Percentiles rank a stretch among this genome's conserved stretches.
phyloP scores from a whole-genome alignment of 331 rosid species.

The Phaseolus coccineus region DNA sequence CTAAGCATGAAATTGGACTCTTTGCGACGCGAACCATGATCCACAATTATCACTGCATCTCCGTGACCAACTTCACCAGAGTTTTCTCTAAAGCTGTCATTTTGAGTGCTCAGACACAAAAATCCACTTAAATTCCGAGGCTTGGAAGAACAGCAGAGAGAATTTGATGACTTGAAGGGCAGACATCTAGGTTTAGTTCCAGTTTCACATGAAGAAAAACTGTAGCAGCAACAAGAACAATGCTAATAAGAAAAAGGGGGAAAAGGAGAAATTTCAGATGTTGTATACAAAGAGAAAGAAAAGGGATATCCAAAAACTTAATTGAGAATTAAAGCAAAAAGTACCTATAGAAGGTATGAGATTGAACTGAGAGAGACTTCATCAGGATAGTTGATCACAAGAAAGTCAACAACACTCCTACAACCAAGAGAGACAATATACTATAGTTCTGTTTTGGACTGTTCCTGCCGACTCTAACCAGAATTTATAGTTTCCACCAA shows the following conservation, averaged over 20 bases:
- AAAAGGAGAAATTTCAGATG: not conserved
- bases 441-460: not conserved
- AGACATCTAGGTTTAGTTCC: constrained; percentile 48
- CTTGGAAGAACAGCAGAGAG: constrained; percentile 35
- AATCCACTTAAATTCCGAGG: constrained; percentile 38
- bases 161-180: constrained; percentile 50
- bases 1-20: constrained; percentile 91
- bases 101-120: constrained; percentile 50
- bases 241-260: not conserved
- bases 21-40: constrained; percentile 92
- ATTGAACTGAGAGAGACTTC: constrained; percentile 47
- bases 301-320: not conserved
- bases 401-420: not conserved
- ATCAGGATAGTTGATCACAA: constrained; percentile 19
- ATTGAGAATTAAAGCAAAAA: not conserved
- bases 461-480: not conserved
- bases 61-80: constrained; percentile 52
- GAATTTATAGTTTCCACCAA: not conserved
- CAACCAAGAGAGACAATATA: not conserved
- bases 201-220: constrained; percentile 45
- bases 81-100: constrained; percentile 46
- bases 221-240: constrained; percentile 36
- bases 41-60: constrained; percentile 85
- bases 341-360: constrained; percentile 54
- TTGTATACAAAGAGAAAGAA: constrained; percentile 22